Evolutionary conservation across 2,329 filamentous ascomycete genomes (phyloP).

Genomic region (Phaeomoniella chlamydospora): DNA sequence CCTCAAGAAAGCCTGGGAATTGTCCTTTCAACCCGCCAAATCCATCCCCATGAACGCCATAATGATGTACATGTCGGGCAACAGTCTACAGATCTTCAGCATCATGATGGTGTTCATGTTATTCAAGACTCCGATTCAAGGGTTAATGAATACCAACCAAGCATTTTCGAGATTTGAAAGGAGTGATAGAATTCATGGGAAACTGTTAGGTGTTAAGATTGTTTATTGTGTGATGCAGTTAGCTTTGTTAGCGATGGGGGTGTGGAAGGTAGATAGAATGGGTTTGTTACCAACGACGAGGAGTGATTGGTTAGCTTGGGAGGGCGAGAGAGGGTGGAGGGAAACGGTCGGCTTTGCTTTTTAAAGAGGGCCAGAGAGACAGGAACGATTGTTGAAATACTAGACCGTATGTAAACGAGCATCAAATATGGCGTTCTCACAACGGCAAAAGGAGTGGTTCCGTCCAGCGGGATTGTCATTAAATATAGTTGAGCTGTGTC

Average conservation of each 20-base stretch:
- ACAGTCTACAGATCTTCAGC: constrained; percentile 94
- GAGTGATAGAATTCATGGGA: constrained; percentile 58
- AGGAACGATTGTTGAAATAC: too few relatives aligned
- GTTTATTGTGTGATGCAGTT: constrained; percentile 82
- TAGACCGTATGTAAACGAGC: neutral
- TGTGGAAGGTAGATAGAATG: constrained; percentile 98
- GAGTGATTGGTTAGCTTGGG: constrained; percentile 97
- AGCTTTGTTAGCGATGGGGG: constrained; percentile 64
- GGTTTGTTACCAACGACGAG: constrained; percentile 87
- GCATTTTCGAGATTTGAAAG: constrained; percentile 87
- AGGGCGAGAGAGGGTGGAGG: constrained; percentile 54
- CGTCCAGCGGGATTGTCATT: too few relatives aligned
- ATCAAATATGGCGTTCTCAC: too few relatives aligned
- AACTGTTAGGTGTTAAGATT: constrained; percentile 70
- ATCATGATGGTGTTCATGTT: constrained; percentile 99
- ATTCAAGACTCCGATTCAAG: constrained; percentile 89
- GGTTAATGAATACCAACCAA: constrained; percentile 65
- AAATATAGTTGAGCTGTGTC: too few relatives aligned
- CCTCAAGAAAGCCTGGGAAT: constrained; percentile 97
- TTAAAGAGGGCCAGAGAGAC: constrained; percentile 14
- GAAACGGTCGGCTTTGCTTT: constrained; percentile 53
- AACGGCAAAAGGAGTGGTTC: too few relatives aligned
- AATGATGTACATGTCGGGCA: constrained; percentile 99
- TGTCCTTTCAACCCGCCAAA: constrained; percentile 86
- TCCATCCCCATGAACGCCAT: constrained; percentile 94